Base-by-base conservation (phyloP, 495 filamentous ascomycete genomes). In the Haplographium delicatum region DNA sequence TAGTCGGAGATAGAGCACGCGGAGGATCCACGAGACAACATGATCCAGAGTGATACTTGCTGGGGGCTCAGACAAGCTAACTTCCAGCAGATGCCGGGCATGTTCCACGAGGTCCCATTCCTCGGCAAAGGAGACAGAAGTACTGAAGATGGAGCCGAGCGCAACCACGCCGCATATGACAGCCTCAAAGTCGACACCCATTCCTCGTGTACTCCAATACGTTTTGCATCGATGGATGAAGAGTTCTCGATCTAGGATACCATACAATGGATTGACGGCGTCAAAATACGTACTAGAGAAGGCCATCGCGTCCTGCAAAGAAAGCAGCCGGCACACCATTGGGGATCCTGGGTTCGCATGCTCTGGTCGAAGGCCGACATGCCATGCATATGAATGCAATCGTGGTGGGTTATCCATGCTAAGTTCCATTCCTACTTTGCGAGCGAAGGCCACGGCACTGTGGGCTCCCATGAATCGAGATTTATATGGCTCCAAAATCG, bases 331-430 rank as follows among this genome's bases (percentile, higher is more conserved):
- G 5, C 63, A 58, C 23, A 76, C 56, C 0, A 51, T 54, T 5
- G 53, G 44, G 13, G 45, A 49, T 0, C 48, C 27, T 7, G 48
- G 15, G 2, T 44, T 42, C 6, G 57, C 58, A 9, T 58, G 50
- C n/a, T 64, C 56, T 11, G 58, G 35, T 19, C 75, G 65, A 13
- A 62, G 61, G 7, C 74, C 74, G 13, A 69, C 54, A 60, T 79
- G 77, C 76, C 74, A 81, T 0, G 65, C 75, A 56, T 76, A 81
- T 3, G 75, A 65, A 22, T 73, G 73, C 27, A 76, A 48, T 16
- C 70, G 64, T 0, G 75, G 76, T 9, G 73, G 74, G 45, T 69
- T 70, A 2, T 66, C 58, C 1, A 73, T 65, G 25, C 76, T 72
- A 19, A 79, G 61, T 18, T 69, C 70, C 39, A 76, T 65, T 1